These are phyloP conservation scores for Corylus avellana DNA, from an alignment of 306 rosid species.

Conservation along the genomic window DNA sequence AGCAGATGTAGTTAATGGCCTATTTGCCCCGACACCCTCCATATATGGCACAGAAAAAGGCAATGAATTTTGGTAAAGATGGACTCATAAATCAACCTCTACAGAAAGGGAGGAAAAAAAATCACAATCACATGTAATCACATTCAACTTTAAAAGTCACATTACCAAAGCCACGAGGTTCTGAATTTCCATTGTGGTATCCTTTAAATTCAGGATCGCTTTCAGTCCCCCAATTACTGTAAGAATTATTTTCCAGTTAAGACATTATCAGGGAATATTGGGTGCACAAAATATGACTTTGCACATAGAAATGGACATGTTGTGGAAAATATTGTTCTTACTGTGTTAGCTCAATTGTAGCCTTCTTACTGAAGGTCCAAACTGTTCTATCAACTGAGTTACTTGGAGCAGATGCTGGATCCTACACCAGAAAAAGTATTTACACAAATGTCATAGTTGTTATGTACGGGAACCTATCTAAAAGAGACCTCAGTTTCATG, in stretches of 20 bases:
- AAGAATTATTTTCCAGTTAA: constrained; percentile 29
- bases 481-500: neutral
- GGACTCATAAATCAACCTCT: neutral
- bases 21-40: neutral
- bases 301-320: neutral
- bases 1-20: neutral
- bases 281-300: neutral
- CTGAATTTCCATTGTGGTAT: constrained; percentile 96
- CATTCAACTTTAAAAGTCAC: constrained; percentile 23
- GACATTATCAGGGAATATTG: constrained; percentile 8
- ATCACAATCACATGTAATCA: neutral
- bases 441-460: neutral
- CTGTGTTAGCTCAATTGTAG: constrained; percentile 94
- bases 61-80: neutral
- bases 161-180: constrained; percentile 94
- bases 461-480: neutral
- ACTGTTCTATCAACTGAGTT: constrained; percentile 70
- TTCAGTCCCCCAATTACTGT: constrained; percentile 98
- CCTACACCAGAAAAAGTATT: constrained; percentile 41
- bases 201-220: constrained; percentile 96
- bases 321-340: constrained; percentile 31
- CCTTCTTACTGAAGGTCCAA: constrained; percentile 88
- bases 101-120: neutral
- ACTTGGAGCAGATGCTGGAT: constrained; percentile 59
- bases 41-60: neutral